Conservation (phyloP, 1,284 basidiomycete species). For the Malassezia vespertilionis region DNA sequence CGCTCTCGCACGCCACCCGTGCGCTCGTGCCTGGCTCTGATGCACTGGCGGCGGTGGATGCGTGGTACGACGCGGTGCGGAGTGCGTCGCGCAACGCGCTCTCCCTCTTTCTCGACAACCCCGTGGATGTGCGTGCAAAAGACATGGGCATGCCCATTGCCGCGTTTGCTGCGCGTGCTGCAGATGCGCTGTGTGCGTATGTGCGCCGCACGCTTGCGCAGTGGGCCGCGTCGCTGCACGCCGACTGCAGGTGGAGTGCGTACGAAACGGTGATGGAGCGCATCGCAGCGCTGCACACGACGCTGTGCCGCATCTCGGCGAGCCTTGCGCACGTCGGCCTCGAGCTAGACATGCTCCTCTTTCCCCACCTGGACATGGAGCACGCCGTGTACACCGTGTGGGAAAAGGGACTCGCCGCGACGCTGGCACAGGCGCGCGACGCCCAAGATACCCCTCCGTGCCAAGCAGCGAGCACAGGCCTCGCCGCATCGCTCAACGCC, state of each 20-base stretch:
- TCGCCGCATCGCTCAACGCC: slow-evolving; percentile 10
- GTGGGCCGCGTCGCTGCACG: not conserved
- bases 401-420: not conserved
- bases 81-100: not conserved
- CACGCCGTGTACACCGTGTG: not conserved
- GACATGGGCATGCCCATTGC: not conserved
- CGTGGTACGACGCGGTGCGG: slow-evolving; percentile 3
- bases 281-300: not conserved
- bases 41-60: not conserved
- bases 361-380: not conserved
- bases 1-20: too few relatives aligned
- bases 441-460: too few relatives aligned
- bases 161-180: slow-evolving; percentile 1
- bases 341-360: not conserved
- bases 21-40: not conserved
- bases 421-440: not conserved
- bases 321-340: slow-evolving; percentile 1
- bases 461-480: not conserved
- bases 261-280: not conserved
- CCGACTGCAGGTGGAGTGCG: not conserved
- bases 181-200: not conserved
- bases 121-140: not conserved
- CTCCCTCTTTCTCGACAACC: slow-evolving; percentile 6
- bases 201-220: not conserved
- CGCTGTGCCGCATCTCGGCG: not conserved